Conservation (phyloP, 2,329 filamentous ascomycete species). For the Pseudogymnoascus verrucosus region DNA sequence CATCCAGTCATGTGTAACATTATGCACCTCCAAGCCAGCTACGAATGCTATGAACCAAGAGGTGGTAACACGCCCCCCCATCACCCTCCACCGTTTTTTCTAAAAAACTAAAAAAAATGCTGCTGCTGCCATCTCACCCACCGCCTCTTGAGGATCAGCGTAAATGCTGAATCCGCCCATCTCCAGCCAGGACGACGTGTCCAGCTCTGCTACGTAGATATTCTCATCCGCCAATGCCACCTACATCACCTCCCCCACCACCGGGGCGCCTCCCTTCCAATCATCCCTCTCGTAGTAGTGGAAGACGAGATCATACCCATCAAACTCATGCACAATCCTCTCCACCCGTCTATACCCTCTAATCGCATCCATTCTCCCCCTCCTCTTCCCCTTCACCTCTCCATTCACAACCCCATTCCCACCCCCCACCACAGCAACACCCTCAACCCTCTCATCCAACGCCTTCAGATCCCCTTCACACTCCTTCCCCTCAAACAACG, state of each 20-base stretch:
- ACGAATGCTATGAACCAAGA: not conserved
- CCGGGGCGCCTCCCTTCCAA: slow-evolving; percentile 39
- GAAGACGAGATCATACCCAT: slow-evolving; percentile 95
- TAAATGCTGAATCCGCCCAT: not conserved
- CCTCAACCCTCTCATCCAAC: slow-evolving; percentile 30
- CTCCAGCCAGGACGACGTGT: not conserved
- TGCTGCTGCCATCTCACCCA: not conserved
- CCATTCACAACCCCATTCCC: slow-evolving; percentile 19
- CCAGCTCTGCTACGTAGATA: not conserved
- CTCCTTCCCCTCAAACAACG: slow-evolving; percentile 83
- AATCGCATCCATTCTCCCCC: slow-evolving; percentile 58
- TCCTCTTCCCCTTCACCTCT: slow-evolving; percentile 26
- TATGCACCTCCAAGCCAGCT: not conserved
- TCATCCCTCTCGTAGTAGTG: slow-evolving; percentile 90
- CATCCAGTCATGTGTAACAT: slow-evolving; percentile 1
- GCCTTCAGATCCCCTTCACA: slow-evolving; percentile 21
- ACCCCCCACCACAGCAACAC: slow-evolving; percentile 31
- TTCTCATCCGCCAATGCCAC: not conserved
- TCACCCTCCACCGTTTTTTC: not conserved
- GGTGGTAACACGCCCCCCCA: not conserved
- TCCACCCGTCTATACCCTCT: slow-evolving; percentile 83
- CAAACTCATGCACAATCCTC: slow-evolving; percentile 92
- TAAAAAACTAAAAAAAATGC: not conserved
- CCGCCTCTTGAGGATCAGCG: not conserved
- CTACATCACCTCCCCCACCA: slow-evolving; percentile 26